A percentile compares a stretch with the other conserved stretches of the same genome.
These are phyloP conservation scores for Periglandula ipomoeae DNA, from an alignment of 2,329 filamentous ascomycete genomes.

Conservation along the genomic window DNA sequence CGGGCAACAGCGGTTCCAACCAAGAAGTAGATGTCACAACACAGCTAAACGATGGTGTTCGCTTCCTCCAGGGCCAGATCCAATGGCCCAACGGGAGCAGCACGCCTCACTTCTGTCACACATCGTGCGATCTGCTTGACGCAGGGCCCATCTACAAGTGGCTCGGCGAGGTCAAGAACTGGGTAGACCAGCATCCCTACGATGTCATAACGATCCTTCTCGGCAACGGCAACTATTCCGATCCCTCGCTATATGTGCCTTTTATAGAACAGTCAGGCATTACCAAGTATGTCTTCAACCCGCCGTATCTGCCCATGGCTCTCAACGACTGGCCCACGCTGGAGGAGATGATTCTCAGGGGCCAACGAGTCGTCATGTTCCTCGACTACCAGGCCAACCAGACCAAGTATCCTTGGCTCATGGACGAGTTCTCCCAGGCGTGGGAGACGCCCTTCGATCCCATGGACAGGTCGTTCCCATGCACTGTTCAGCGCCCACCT, in stretches of 20 bases:
- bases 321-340: conserved; percentile 77
- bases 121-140: conserved; percentile 71
- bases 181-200: conserved; percentile 70
- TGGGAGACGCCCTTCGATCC: conserved; percentile 89
- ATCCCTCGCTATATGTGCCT: conserved; percentile 51
- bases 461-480: conserved; percentile 57
- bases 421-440: conserved; percentile 80
- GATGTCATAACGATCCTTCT: conserved; percentile 84
- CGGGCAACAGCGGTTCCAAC: conserved; percentile 67
- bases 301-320: conserved; percentile 60
- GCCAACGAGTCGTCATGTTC: conserved; percentile 68
- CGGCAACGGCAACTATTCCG: conserved; percentile 71
- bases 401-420: conserved; percentile 66
- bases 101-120: conserved; percentile 70
- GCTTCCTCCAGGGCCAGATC: conserved; percentile 55
- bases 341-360: conserved; percentile 60
- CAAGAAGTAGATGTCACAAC: conserved; percentile 57
- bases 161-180: conserved; percentile 57
- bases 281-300: conserved; percentile 62
- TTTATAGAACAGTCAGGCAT: conserved; percentile 67
- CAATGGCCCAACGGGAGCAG: conserved; percentile 42
- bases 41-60: conserved; percentile 71
- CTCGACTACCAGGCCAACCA: conserved; percentile 82
- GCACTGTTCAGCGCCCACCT: conserved; percentile 68
- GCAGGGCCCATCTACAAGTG: conserved; percentile 69